phyloP scores from a whole-genome alignment of 2,329 filamentous ascomycete species.

The Alternaria incomplexa region DNA sequence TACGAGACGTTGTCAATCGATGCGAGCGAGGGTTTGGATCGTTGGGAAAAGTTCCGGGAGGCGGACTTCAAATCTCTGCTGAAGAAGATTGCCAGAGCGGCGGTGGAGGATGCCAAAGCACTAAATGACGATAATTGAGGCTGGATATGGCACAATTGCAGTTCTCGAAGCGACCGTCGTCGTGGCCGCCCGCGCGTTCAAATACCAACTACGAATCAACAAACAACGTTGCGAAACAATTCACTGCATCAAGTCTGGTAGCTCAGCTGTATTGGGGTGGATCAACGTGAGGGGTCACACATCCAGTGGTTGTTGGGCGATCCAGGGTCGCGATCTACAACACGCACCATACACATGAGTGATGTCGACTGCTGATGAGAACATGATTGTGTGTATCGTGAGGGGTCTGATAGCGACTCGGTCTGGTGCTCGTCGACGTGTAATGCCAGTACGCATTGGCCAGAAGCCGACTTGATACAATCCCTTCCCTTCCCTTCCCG shows the following conservation, averaged over 20 bases:
- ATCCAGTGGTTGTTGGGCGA: neutral
- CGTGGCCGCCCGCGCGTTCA: neutral
- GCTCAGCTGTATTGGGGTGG: neutral
- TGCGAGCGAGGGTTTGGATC: slow-evolving; percentile 82
- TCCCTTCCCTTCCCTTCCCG: neutral
- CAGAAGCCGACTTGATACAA: neutral
- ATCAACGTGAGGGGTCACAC: neutral
- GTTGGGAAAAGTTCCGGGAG: slow-evolving; percentile 86
- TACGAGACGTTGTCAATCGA: slow-evolving; percentile 95
- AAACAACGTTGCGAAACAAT: neutral
- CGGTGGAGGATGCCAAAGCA: slow-evolving; percentile 71
- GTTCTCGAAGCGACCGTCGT: neutral
- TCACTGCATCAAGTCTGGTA: neutral
- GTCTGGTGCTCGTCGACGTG: neutral
- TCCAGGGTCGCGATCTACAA: neutral
- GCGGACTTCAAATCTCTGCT: slow-evolving; percentile 81
- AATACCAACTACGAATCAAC: neutral
- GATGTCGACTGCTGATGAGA: neutral
- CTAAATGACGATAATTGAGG: slow-evolving; percentile 46
- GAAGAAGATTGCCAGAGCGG: slow-evolving; percentile 84
- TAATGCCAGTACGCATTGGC: neutral
- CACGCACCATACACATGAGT: neutral
- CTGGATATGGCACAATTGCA: neutral
- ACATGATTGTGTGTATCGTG: neutral
- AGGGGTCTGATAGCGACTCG: neutral